phyloP scores from a whole-genome alignment of 2,329 filamentous ascomycete species.

The Neurospora sp. region DNA sequence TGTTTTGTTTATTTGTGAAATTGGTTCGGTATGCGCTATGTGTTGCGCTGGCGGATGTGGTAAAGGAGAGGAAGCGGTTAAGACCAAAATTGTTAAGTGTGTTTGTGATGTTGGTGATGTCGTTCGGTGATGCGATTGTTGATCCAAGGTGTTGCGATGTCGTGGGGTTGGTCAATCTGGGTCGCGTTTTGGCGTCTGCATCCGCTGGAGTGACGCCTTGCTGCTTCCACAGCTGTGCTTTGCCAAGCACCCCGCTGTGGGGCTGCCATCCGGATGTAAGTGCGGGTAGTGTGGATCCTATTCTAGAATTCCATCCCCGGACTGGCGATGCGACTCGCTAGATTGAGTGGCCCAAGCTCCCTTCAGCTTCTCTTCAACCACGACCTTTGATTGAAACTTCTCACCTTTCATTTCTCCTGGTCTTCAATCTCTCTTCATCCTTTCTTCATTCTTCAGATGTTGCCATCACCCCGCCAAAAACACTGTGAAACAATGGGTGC shows the following conservation, averaged over 20 bases:
- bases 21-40: neutral
- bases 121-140: neutral
- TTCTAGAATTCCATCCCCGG: neutral
- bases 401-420: neutral
- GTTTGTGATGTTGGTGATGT: neutral
- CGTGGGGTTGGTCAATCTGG: neutral
- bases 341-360: neutral
- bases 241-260: neutral
- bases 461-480: neutral
- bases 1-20: slow-evolving; percentile 14
- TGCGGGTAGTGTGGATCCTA: neutral
- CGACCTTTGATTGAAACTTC: neutral
- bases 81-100: neutral
- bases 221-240: neutral
- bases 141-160: neutral
- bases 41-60: slow-evolving; percentile 34
- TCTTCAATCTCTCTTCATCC: neutral
- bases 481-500: neutral
- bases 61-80: neutral
- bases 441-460: neutral
- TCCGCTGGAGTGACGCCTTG: neutral
- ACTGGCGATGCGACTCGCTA: neutral
- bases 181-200: neutral
- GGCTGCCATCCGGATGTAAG: neutral
- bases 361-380: neutral